Conservation (phyloP, 805 yeast species). For the Candida ficus region DNA sequence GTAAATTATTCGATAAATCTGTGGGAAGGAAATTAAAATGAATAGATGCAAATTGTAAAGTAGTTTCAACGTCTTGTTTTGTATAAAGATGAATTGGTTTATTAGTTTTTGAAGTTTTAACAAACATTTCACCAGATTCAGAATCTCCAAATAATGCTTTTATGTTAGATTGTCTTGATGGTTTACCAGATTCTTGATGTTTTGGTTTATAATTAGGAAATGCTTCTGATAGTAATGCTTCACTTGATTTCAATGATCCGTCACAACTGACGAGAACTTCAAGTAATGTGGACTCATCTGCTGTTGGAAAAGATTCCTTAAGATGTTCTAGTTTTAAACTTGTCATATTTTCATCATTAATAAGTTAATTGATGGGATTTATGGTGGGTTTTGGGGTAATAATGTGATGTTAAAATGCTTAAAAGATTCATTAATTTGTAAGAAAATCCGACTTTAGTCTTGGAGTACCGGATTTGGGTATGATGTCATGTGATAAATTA, state of each 20-base stretch:
- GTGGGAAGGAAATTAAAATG: slow-evolving; percentile 48
- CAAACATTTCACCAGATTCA: slow-evolving; percentile 8
- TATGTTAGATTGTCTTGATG: slow-evolving; percentile 17
- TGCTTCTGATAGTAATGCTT: slow-evolving; percentile 35
- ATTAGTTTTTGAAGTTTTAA: slow-evolving; percentile 16
- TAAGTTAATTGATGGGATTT: too few species aligned
- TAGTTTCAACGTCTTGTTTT: slow-evolving; percentile 22
- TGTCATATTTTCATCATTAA: slow-evolving; percentile 20
- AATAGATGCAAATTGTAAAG: slow-evolving; percentile 30
- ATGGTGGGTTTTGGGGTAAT: too few species aligned
- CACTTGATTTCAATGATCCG: slow-evolving; percentile 44
- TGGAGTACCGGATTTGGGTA: too few species aligned
- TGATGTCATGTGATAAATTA: too few species aligned
- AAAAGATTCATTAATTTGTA: too few species aligned
- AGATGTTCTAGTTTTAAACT: slow-evolving; percentile 36
- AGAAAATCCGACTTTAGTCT: too few species aligned
- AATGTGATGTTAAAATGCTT: too few species aligned
- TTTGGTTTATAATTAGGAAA: slow-evolving; percentile 10
- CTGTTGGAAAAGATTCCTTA: slow-evolving; percentile 35
- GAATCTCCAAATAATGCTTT: slow-evolving; percentile 16
- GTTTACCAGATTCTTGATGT: slow-evolving; percentile 4
- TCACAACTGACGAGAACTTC: slow-evolving; percentile 51
- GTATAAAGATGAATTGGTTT: slow-evolving; percentile 39
- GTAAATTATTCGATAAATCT: slow-evolving; percentile 40
- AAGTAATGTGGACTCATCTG: slow-evolving; percentile 34